These are phyloP conservation scores for Penicillium expansum DNA, from an alignment of 2,329 filamentous ascomycete species.

Conservation along the genomic window DNA sequence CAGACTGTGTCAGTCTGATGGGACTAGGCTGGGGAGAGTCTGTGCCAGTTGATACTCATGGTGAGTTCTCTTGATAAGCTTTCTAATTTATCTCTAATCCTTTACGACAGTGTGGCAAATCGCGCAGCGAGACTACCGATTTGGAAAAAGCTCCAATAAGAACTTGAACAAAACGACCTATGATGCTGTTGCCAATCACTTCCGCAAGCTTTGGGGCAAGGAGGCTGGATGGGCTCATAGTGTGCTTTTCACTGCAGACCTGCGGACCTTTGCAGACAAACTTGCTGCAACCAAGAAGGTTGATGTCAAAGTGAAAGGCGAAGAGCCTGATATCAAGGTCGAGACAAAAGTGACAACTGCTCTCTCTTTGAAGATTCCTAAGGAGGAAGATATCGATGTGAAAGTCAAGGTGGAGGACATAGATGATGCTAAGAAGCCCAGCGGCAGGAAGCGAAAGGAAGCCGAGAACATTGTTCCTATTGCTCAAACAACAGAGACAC, in stretches of 20 bases:
- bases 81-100: slow-evolving; percentile 2
- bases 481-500: slow-evolving; percentile 25
- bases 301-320: slow-evolving; percentile 33
- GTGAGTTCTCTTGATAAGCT: slow-evolving; percentile 32
- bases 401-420: slow-evolving; percentile 22
- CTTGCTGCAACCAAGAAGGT: slow-evolving; percentile 44
- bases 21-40: slow-evolving; percentile 93
- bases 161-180: slow-evolving; percentile 87
- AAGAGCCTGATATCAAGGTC: slow-evolving; percentile 27
- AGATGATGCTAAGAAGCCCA: slow-evolving; percentile 10
- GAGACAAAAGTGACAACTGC: slow-evolving; percentile 29
- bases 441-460: slow-evolving; percentile 19
- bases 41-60: slow-evolving; percentile 93
- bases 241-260: slow-evolving; percentile 89
- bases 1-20: slow-evolving; percentile 95
- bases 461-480: slow-evolving; percentile 20
- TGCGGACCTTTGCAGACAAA: slow-evolving; percentile 76
- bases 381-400: slow-evolving; percentile 21
- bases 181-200: slow-evolving; percentile 84
- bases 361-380: slow-evolving; percentile 24
- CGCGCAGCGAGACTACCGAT: slow-evolving; percentile 90
- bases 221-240: slow-evolving; percentile 98
- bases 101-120: slow-evolving; percentile 79
- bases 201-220: slow-evolving; percentile 82
- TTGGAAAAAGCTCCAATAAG: slow-evolving; percentile 77